Evolutionary conservation across 2,329 filamentous ascomycete genomes (phyloP).

Genomic region (Stachybotrys chartarum): DNA sequence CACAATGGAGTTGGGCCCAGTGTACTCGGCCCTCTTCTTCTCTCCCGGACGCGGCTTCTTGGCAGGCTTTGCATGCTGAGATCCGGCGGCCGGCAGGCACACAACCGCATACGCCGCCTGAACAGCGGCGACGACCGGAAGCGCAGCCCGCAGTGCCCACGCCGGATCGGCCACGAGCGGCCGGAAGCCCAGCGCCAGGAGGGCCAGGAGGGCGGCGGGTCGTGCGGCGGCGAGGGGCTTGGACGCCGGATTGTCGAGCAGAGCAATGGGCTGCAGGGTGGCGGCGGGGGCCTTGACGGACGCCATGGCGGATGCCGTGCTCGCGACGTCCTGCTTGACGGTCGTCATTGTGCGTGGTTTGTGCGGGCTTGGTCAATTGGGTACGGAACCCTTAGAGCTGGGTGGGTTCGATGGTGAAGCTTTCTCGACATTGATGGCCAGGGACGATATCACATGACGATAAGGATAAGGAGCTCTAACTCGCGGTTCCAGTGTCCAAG

Average conservation of each 20-base stretch:
- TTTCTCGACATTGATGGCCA: background rate
- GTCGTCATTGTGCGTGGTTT: background rate
- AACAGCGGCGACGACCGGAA: slow-evolving; percentile 55
- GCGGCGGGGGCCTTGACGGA: slow-evolving; percentile 19
- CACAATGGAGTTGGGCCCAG: slow-evolving; percentile 36
- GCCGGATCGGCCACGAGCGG: slow-evolving; percentile 65
- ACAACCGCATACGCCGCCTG: slow-evolving; percentile 58
- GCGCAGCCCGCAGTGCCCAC: slow-evolving; percentile 49
- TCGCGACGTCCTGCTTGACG: slow-evolving; percentile 1
- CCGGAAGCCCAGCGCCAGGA: slow-evolving; percentile 57
- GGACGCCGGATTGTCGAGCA: slow-evolving; percentile 28
- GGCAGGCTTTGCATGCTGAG: slow-evolving; percentile 27
- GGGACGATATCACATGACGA: background rate
- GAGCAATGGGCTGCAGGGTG: slow-evolving; percentile 28
- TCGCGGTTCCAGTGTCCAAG: background rate
- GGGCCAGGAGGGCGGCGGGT: slow-evolving; percentile 56
- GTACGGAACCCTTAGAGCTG: background rate
- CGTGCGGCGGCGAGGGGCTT: slow-evolving; percentile 58
- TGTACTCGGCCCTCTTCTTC: slow-evolving; percentile 43
- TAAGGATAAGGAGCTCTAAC: background rate
- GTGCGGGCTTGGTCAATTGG: background rate
- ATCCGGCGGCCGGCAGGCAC: slow-evolving; percentile 56
- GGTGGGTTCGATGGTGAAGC: background rate
- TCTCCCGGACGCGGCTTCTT: slow-evolving; percentile 47
- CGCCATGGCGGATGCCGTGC: slow-evolving; percentile 25